Conservation (phyloP, 768 basidiomycete genomes). For the Botryobasidium botryosum region DNA sequence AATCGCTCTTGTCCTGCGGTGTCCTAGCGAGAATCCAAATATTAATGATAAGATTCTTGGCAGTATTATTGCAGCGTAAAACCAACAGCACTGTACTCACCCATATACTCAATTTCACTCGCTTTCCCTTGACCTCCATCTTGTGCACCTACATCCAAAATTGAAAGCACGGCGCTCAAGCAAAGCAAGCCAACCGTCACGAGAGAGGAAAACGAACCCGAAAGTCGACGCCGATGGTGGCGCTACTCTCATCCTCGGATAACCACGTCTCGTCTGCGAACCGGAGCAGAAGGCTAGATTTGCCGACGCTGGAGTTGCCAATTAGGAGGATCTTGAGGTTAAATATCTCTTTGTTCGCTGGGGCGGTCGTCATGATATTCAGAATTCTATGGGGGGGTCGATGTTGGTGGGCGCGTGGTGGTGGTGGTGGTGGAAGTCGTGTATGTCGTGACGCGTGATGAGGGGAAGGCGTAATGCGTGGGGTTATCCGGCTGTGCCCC, state of each 20-base stretch:
- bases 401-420: too few species aligned
- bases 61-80: neutral
- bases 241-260: conserved; percentile 19
- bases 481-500: too few species aligned
- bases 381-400: too few species aligned
- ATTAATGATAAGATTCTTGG: neutral
- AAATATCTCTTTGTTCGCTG: too few species aligned
- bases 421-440: too few species aligned
- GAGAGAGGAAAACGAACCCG: neutral
- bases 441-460: too few species aligned
- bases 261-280: conserved; percentile 32
- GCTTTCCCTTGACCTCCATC: conserved; percentile 66
- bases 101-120: conserved; percentile 93
- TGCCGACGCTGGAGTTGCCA: conserved; percentile 27
- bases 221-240: conserved; percentile 12
- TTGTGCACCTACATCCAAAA: conserved; percentile 39
- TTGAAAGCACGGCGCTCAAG: neutral
- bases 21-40: conserved; percentile 34
- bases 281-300: conserved; percentile 26
- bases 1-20: conserved; percentile 97
- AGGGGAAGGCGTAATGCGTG: too few species aligned
- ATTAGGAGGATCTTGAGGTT: conserved; percentile 8
- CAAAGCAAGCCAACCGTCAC: neutral
- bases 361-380: too few species aligned
- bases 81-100: conserved; percentile 28